Evolutionary conservation across 2,329 filamentous ascomycete genomes (phyloP).

Genomic region (Fusarium denticulatum): DNA sequence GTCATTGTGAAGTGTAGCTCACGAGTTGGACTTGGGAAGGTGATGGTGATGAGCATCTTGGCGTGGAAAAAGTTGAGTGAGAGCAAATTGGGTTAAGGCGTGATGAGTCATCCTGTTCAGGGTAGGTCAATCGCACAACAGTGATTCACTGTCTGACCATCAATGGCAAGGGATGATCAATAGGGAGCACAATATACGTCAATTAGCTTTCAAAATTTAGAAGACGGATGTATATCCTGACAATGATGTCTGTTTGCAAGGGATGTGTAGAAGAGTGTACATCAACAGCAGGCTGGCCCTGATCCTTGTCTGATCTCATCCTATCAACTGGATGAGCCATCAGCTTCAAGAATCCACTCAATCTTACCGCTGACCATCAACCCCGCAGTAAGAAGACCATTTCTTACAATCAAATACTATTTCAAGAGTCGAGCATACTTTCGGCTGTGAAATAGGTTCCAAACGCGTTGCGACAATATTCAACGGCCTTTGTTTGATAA

Average conservation of each 20-base stretch:
- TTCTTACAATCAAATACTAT: accelerated
- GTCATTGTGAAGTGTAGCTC: background rate
- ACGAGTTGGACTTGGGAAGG: background rate
- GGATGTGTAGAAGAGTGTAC: too few species aligned
- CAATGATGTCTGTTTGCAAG: too few species aligned
- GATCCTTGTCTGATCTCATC: background rate
- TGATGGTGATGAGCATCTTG: background rate
- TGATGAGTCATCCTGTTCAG: background rate
- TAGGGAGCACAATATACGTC: too few species aligned
- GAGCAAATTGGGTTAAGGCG: background rate
- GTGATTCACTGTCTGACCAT: accelerated
- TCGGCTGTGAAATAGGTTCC: accelerated
- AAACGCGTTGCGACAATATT: accelerated
- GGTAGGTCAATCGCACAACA: background rate
- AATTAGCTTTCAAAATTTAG: too few species aligned
- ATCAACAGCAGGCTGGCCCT: background rate
- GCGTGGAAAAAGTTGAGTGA: background rate
- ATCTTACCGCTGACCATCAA: background rate
- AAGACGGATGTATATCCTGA: too few species aligned
- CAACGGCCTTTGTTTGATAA: too few species aligned
- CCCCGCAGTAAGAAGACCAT: background rate
- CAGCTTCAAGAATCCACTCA: background rate
- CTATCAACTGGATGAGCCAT: background rate
- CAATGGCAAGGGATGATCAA: accelerated
- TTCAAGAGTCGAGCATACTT: background rate